Evolutionary conservation across 2,329 filamentous ascomycete genomes (phyloP).

Genomic region (Exophiala bonariae): DNA sequence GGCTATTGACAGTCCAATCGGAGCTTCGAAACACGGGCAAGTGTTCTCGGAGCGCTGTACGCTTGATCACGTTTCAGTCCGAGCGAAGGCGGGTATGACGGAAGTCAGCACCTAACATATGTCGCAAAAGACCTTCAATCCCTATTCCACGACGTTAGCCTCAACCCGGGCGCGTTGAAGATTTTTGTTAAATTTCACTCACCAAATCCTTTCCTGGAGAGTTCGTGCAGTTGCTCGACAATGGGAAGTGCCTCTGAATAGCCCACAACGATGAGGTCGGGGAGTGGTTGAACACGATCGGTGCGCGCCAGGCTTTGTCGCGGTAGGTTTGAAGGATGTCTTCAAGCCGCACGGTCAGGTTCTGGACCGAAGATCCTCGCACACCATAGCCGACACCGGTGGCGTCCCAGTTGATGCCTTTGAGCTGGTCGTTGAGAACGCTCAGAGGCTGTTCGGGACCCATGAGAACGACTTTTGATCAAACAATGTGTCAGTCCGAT

Average conservation of each 20-base stretch:
- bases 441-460: constrained; percentile 9
- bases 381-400: constrained; percentile 17
- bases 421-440: constrained; percentile 4
- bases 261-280: constrained; percentile 8
- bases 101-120: too few relatives aligned
- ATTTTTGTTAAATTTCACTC: too few relatives aligned
- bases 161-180: too few relatives aligned
- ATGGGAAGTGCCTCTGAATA: constrained; percentile 10
- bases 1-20: too few relatives aligned
- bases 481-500: too few relatives aligned
- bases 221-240: constrained; percentile 13
- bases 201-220: constrained; percentile 13
- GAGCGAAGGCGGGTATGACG: too few relatives aligned
- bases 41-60: too few relatives aligned
- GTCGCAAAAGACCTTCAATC: too few relatives aligned
- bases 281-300: constrained; percentile 11
- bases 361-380: constrained; percentile 7
- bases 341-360: constrained; percentile 10
- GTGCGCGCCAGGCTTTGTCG: constrained; percentile 4
- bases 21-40: too few relatives aligned
- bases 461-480: too few relatives aligned
- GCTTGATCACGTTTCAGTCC: too few relatives aligned
- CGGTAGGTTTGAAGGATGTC: constrained; percentile 14
- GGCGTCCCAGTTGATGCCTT: constrained; percentile 13
- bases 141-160: too few relatives aligned